A percentile compares a stretch with the other conserved stretches of the same genome.
Evolutionary conservation across 2,329 filamentous ascomycete genomes (phyloP).

Genomic region (Pseudogymnoascus sp.): DNA sequence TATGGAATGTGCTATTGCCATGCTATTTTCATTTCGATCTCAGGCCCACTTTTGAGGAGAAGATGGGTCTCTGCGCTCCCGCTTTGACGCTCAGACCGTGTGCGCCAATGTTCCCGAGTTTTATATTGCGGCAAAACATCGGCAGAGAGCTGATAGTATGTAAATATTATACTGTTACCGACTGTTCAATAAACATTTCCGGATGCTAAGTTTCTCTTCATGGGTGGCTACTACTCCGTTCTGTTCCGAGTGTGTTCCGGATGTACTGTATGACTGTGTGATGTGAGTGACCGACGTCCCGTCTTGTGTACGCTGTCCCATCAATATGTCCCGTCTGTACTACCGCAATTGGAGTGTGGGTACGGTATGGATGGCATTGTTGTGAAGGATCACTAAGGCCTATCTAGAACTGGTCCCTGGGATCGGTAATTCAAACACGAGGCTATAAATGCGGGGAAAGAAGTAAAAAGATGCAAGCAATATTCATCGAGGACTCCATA

Average conservation of each 20-base stretch:
- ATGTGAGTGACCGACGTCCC: too few species aligned
- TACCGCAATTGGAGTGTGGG: too few species aligned
- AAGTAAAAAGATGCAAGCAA: neutral
- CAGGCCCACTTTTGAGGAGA: neutral
- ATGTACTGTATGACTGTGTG: neutral
- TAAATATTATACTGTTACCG: neutral
- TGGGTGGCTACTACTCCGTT: neutral
- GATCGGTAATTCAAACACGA: neutral
- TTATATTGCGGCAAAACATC: neutral
- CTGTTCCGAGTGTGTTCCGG: neutral
- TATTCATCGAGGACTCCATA: neutral
- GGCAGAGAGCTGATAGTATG: neutral
- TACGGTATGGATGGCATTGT: neutral
- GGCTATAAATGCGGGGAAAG: conserved; percentile 2
- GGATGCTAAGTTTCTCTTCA: neutral
- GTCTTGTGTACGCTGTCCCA: neutral
- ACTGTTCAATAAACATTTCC: neutral
- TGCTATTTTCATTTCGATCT: neutral
- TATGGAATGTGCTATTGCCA: neutral
- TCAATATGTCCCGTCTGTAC: neutral
- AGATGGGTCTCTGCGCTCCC: neutral
- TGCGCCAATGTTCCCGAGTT: neutral
- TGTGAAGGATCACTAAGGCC: neutral
- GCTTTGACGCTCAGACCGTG: neutral
- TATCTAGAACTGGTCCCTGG: neutral